Evolutionary conservation across 352 stramenopile genomes (phyloP).

Genomic region (Globisporangium spinosum): DNA sequence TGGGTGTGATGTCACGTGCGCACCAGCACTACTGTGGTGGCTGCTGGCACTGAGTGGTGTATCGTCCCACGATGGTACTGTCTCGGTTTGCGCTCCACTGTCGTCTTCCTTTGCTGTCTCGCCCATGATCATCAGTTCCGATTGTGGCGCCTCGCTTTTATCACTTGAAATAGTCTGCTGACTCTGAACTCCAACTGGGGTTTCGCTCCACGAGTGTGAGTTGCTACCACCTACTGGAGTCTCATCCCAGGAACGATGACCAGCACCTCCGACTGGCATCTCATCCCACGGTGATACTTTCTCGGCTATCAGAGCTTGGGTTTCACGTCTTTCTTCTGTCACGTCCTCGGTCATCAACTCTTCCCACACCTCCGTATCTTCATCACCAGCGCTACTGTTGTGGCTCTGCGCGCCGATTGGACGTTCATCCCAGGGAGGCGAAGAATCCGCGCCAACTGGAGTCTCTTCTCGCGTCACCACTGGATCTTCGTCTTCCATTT

Average conservation of each 20-base stretch:
- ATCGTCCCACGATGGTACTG: slow-evolving; percentile 10
- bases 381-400: not conserved
- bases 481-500: not conserved
- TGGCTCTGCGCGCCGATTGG: not conserved
- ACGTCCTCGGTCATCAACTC: not conserved
- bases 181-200: slow-evolving; percentile 1
- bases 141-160: not conserved
- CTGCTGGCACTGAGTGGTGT: slow-evolving; percentile 1
- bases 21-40: not conserved
- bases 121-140: not conserved
- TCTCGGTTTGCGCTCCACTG: not conserved
- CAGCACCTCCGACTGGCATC: slow-evolving; percentile 6
- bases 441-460: not conserved
- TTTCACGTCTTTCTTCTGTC: not conserved
- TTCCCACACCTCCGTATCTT: not conserved
- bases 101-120: not conserved
- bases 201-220: slow-evolving; percentile 6
- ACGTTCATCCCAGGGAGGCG: not conserved
- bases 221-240: not conserved
- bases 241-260: slow-evolving; percentile 4
- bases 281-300: slow-evolving; percentile 4
- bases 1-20: not conserved
- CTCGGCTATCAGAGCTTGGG: not conserved
- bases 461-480: not conserved
- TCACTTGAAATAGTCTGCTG: not conserved